Percentiles rank a stretch among this genome's conserved stretches.
phyloP scores from a whole-genome alignment of 2,329 filamentous ascomycete genomes.

The Fulvia fulva region DNA sequence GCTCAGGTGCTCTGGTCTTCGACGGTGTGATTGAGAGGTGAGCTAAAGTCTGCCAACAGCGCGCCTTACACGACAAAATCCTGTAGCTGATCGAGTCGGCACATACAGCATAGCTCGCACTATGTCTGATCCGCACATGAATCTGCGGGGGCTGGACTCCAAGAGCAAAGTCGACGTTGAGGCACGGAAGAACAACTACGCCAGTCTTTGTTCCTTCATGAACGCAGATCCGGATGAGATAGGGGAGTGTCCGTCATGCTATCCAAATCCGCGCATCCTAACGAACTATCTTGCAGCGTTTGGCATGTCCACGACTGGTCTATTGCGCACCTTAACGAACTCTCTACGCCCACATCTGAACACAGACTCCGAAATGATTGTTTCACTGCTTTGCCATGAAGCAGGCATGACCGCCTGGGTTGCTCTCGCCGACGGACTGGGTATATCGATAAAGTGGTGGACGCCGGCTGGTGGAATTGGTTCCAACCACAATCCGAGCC shows the following conservation, averaged over 20 bases:
- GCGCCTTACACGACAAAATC: neutral
- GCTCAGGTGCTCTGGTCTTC: slow-evolving; percentile 3
- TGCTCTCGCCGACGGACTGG: slow-evolving; percentile 1
- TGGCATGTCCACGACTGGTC: slow-evolving; percentile 2
- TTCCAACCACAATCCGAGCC: neutral
- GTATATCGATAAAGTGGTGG: slow-evolving; percentile 7
- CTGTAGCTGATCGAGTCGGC: neutral
- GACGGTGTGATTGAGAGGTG: slow-evolving; percentile 1
- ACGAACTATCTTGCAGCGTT: neutral
- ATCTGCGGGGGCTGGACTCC: slow-evolving; percentile 1
- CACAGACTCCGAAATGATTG: slow-evolving; percentile 4
- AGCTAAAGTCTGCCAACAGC: neutral
- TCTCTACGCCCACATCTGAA: slow-evolving; percentile 3
- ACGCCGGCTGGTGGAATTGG: slow-evolving; percentile 1
- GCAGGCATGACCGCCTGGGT: slow-evolving; percentile 5
- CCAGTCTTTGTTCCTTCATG: slow-evolving; percentile 3
- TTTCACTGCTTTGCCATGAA: slow-evolving; percentile 4
- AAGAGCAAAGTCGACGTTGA: slow-evolving; percentile 5
- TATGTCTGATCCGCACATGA: slow-evolving; percentile 7
- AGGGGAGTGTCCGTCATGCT: neutral
- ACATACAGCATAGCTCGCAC: slow-evolving; percentile 2
- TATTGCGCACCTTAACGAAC: slow-evolving; percentile 3
- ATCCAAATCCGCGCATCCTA: neutral
- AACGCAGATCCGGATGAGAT: slow-evolving; percentile 4
- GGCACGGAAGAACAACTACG: neutral